Base-by-base conservation (phyloP, 2,329 filamentous ascomycete genomes). In the Sphaerostilbella broomeana region DNA sequence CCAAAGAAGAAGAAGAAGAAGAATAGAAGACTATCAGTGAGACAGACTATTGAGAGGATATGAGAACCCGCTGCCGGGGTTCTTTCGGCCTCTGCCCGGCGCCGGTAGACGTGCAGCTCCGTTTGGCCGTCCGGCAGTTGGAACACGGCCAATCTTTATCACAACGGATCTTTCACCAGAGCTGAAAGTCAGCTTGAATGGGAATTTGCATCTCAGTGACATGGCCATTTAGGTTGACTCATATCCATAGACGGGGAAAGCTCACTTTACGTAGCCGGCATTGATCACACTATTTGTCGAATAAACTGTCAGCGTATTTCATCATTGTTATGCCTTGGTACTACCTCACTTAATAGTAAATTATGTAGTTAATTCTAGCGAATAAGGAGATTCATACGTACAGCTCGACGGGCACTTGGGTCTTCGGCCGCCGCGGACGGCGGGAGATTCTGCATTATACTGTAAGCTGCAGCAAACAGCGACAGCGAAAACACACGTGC, bases 1-100 rank as follows among this genome's bases (percentile, higher is more conserved):
- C 7, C 6, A 17, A 22, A 11, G 18, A 11, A n/a, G n/a, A 7
- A 18, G 7, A 38, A 15, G 19, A 10, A 29, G 7, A 24, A 26
- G 13, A 18, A 32, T 11, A 42, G 35, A 38, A 35, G 24, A 32
- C 30, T 25, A 31, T 26, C 37, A 11, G 11, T 10, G 11, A n/a
- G 24, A 62, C 71, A 49, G 58, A 77, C 73, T 78, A 78, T 66
- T 77, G 73, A 29, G 72, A 73, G 3, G 74, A 77, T 43, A 78
- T 77, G 46, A 78, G 61, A 26, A 78, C 73, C 37, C 74, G 62
- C 50, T 77, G 73, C 27, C 73, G 64, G 30, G 64, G 60, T 51
- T 77, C 73, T 52, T 71, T 74, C 18, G 72, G 69, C 43, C 71
- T 68, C 50, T 77, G 73, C 6, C 70, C 69, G 10, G 64, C 59